Base-by-base conservation (phyloP, 192 early-diverging fungal species). In the Linnemannia elongata region DNA sequence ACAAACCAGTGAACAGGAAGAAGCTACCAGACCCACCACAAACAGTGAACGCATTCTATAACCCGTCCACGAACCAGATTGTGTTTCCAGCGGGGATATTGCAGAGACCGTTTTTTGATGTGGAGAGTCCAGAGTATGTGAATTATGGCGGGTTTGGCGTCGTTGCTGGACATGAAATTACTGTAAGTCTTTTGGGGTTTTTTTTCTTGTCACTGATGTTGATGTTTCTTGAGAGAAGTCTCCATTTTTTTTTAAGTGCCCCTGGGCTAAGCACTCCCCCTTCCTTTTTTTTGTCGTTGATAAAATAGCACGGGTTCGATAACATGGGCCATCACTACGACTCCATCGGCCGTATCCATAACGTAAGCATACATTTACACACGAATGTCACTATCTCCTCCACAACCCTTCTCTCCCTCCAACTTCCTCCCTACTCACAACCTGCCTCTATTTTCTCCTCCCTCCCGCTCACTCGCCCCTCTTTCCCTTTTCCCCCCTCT, bases 111-210 rank as follows among this genome's bases (percentile, higher is more conserved):
- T 92, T 89, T 74, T 94, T 91, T 52, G 60, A 76, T 35, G 55
- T 52, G 5, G 73, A 80, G 17, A 76, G 79, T 42, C 93, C 92
- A 7, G 86, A 91, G 35, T 94, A 94, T 68, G 63, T 95, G 13
- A 93, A 94, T 60, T 94, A 91, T 82, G 94, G 94, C 33, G 92
- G 85, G 36, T 91, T 94, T 68, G 94, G 94, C 18, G 55, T 81
- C 22, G 90, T 94, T 6, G 89, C 94, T 35, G 94, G 93, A 3
- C 90, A 90, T 74, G 90, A 91, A 35, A 36, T 91, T 22, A 81
- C 87, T 2, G 90, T 90, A 89, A 82, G 79, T 68, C 7, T 24
- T 33, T 74, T 74, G 3, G 3, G 18, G 1, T 27, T 18, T 18
- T 0, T 17, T 54, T 4, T 54, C 54, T 30, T 41, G 12, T 49